phyloP scores from a whole-genome alignment of 306 rosid species.

The Luffa aegyptiaca region DNA sequence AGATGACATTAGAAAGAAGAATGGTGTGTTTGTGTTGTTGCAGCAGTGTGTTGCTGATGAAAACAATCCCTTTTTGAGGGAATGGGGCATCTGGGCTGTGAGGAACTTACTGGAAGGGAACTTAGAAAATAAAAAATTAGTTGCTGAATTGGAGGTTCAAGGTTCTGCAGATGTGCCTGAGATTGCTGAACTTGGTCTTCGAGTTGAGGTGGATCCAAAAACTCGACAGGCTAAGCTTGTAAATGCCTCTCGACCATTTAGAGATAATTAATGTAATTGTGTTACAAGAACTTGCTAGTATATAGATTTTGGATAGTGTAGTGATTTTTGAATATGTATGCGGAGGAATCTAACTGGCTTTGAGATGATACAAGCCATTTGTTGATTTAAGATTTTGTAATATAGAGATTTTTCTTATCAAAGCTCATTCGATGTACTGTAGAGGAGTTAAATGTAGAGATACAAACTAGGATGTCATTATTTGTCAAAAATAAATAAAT shows the following conservation, averaged over 20 bases:
- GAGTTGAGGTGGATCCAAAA: constrained; percentile 55
- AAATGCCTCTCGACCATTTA: constrained; percentile 17
- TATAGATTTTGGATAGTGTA: not conserved
- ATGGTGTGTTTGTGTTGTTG: constrained; percentile 56
- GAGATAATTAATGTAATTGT: not conserved
- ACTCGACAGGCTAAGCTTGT: constrained; percentile 66
- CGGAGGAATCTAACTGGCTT: too few species aligned
- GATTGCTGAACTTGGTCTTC: constrained; percentile 56
- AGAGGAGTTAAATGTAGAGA: not conserved
- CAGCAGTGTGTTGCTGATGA: constrained; percentile 82
- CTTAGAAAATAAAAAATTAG: too few species aligned
- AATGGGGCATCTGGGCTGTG: too few species aligned
- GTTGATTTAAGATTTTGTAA: too few species aligned
- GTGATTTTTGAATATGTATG: not conserved
- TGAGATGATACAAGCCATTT: too few species aligned
- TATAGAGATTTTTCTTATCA: too few species aligned
- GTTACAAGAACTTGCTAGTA: not conserved
- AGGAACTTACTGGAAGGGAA: too few species aligned
- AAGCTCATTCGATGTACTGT: not conserved
- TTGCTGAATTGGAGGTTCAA: too few species aligned
- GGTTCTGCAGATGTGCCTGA: constrained; percentile 60
- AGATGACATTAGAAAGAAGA: constrained; percentile 42
- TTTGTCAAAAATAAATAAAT: not conserved
- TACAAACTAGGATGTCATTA: not conserved
- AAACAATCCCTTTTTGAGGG: constrained; percentile 64